These are phyloP conservation scores for Phytophthora lateralis DNA, from an alignment of 352 stramenopile species.

Conservation along the genomic window DNA sequence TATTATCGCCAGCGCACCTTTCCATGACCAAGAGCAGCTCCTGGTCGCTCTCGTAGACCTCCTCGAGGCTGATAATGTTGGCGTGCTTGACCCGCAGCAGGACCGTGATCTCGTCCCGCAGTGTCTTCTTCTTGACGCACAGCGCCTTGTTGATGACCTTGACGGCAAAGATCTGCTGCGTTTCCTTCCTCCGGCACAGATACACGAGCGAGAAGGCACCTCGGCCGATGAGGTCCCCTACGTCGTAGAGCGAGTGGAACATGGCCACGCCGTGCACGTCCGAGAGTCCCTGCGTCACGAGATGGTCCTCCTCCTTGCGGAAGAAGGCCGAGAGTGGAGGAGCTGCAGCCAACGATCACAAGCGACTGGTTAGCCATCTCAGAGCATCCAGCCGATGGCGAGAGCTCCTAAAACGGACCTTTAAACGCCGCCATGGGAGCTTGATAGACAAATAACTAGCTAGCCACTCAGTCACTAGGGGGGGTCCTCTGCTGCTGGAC, in stretches of 20 bases:
- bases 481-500: background rate
- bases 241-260: constrained; percentile 91
- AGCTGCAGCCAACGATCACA: constrained; percentile 40
- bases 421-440: constrained; percentile 76
- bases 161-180: constrained; percentile 82
- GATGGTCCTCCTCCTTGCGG: constrained; percentile 83
- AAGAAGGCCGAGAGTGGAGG: constrained; percentile 89
- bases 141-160: constrained; percentile 91
- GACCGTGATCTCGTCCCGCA: constrained; percentile 89
- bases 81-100: constrained; percentile 85
- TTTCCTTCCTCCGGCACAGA: constrained; percentile 80
- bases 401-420: constrained; percentile 39
- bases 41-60: constrained; percentile 88
- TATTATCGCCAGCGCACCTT: constrained; percentile 39
- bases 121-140: constrained; percentile 86
- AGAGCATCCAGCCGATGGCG: too few relatives aligned
- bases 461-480: background rate
- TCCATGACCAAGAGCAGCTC: constrained; percentile 90
- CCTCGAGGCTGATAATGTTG: constrained; percentile 89
- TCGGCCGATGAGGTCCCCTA: constrained; percentile 83
- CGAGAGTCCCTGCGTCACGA: constrained; percentile 84
- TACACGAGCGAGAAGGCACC: constrained; percentile 88
- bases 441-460: background rate
- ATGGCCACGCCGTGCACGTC: constrained; percentile 83
- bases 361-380: constrained; percentile 1